Percentiles rank a stretch among this genome's conserved stretches.
These are phyloP conservation scores for Leptographium radiaticola DNA, from an alignment of 2,329 filamentous ascomycete species.

Conservation along the genomic window DNA sequence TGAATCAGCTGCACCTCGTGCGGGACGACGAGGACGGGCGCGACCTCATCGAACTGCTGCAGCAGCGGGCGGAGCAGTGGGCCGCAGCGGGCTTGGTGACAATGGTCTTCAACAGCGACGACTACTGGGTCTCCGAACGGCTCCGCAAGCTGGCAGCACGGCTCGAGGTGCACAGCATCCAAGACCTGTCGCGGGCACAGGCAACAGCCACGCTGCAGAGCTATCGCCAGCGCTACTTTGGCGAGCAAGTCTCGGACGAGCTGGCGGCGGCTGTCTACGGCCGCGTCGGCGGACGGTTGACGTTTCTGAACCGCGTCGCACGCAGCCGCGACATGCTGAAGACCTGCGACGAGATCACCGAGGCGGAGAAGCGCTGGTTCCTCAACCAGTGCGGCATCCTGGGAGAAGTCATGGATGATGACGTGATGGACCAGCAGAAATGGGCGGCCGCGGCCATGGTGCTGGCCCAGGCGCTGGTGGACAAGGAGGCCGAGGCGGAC, in stretches of 20 bases:
- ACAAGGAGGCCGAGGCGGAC: slow-evolving; percentile 27
- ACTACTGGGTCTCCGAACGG: slow-evolving; percentile 97
- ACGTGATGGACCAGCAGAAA: slow-evolving; percentile 65
- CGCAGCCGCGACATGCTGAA: slow-evolving; percentile 68
- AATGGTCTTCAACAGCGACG: slow-evolving; percentile 88
- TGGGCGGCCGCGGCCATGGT: slow-evolving; percentile 90
- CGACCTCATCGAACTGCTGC: slow-evolving; percentile 83
- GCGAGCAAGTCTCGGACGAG: slow-evolving; percentile 39
- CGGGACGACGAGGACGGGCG: slow-evolving; percentile 87
- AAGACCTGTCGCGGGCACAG: slow-evolving; percentile 66
- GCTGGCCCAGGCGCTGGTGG: slow-evolving; percentile 80
- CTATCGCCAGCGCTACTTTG: slow-evolving; percentile 70
- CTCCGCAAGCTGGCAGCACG: slow-evolving; percentile 84
- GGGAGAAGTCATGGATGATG: slow-evolving; percentile 55
- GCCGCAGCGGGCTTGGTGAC: slow-evolving; percentile 84
- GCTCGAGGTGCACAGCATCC: slow-evolving; percentile 84
- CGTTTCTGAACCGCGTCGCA: slow-evolving; percentile 82
- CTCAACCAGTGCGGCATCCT: slow-evolving; percentile 65
- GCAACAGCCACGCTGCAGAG: slow-evolving; percentile 65
- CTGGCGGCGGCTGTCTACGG: slow-evolving; percentile 70
- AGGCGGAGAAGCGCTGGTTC: slow-evolving; percentile 63
- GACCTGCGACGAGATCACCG: slow-evolving; percentile 55
- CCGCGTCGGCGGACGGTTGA: slow-evolving; percentile 74
- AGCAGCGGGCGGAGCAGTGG: slow-evolving; percentile 94
- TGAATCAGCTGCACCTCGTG: slow-evolving; percentile 87